Conservation (phyloP, 257 asterid genomes). For the Nemophila menziesii region DNA sequence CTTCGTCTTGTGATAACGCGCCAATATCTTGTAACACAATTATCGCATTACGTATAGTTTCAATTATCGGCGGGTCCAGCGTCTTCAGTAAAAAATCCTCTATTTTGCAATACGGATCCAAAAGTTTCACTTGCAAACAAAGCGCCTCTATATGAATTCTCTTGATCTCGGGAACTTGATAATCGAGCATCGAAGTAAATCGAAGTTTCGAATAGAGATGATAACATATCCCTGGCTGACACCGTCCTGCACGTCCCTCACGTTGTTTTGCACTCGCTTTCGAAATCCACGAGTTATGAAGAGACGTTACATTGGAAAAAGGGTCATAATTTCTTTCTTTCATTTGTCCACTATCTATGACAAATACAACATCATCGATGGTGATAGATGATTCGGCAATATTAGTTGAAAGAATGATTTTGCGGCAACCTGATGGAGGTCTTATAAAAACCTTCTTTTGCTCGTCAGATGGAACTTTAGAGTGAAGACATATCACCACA, state of each 20-base stretch:
- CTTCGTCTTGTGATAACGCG: constrained; percentile 59
- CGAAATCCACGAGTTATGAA: constrained; percentile 83
- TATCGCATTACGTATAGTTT: constrained; percentile 74
- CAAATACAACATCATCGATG: constrained; percentile 84
- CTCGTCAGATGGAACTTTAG: constrained; percentile 70
- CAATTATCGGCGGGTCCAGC: constrained; percentile 68
- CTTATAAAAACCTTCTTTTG: constrained; percentile 67
- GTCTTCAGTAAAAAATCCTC: constrained; percentile 71
- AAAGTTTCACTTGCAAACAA: constrained; percentile 84
- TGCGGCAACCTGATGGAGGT: constrained; percentile 66
- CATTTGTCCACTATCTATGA: constrained; percentile 84
- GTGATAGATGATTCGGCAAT: constrained; percentile 92
- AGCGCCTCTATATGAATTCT: constrained; percentile 91
- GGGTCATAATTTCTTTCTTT: constrained; percentile 88
- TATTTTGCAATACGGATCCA: constrained; percentile 58
- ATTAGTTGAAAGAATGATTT: constrained; percentile 80
- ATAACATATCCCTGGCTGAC: constrained; percentile 87
- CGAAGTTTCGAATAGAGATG: constrained; percentile 72
- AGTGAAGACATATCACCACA: constrained; percentile 57
- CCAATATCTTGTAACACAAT: constrained; percentile 71
- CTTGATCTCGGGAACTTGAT: constrained; percentile 86
- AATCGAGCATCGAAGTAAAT: constrained; percentile 61
- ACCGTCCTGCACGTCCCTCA: constrained; percentile 94
- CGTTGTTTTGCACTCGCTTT: constrained; percentile 90
- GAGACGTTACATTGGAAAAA: constrained; percentile 66